A percentile compares a stretch with the other conserved stretches of the same genome.
Conservation (phyloP, 352 stramenopile genomes). For the Phytophthora tubulina region DNA sequence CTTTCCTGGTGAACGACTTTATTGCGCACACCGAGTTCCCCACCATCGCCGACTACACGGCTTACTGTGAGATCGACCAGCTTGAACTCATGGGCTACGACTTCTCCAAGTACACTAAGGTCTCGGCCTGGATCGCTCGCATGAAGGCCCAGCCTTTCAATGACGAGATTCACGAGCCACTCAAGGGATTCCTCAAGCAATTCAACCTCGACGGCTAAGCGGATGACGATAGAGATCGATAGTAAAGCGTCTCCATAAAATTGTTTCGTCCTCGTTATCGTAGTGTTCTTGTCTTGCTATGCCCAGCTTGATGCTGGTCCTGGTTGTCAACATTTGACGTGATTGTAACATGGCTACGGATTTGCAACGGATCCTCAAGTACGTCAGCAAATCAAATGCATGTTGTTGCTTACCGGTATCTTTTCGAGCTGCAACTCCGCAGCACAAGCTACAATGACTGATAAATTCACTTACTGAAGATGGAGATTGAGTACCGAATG, state of each 20-base stretch:
- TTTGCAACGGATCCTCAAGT: slow-evolving; percentile 2
- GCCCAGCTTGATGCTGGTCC: too few relatives aligned
- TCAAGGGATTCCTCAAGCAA: slow-evolving; percentile 42
- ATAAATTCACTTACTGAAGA: slow-evolving; percentile 28
- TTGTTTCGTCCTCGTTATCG: slow-evolving; percentile 3
- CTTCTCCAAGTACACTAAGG: slow-evolving; percentile 63
- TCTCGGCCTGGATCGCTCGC: slow-evolving; percentile 57
- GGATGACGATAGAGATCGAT: slow-evolving; percentile 9
- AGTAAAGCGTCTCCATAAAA: slow-evolving; percentile 23
- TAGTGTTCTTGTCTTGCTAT: too few relatives aligned
- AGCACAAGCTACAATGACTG: slow-evolving; percentile 1
- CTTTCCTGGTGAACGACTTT: slow-evolving; percentile 59
- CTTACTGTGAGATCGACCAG: slow-evolving; percentile 76
- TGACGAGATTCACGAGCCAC: slow-evolving; percentile 59
- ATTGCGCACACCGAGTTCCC: slow-evolving; percentile 57
- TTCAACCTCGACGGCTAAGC: slow-evolving; percentile 38
- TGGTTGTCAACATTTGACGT: too few relatives aligned
- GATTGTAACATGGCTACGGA: neutral
- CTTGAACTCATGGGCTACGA: slow-evolving; percentile 64
- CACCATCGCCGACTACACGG: slow-evolving; percentile 66
- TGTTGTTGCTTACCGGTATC: neutral
- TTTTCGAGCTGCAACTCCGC: neutral
- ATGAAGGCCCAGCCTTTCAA: slow-evolving; percentile 69
- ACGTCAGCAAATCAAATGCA: slow-evolving; percentile 16
- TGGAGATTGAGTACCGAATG: neutral